These are phyloP conservation scores for Acacia acuminata DNA, from an alignment of 306 rosid species.

Conservation along the genomic window DNA sequence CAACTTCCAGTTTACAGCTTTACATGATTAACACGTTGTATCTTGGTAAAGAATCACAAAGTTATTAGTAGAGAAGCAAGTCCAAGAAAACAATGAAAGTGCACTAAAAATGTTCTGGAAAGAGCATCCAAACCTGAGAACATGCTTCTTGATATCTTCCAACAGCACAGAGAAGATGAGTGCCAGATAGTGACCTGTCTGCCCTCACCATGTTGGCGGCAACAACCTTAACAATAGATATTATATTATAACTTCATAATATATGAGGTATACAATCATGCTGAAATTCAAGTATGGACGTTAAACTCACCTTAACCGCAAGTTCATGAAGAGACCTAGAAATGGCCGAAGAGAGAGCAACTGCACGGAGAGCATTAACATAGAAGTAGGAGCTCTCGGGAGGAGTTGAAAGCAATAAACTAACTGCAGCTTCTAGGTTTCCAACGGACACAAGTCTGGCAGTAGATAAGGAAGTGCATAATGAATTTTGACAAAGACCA, in stretches of 20 bases:
- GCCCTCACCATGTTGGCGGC: constrained; percentile 99
- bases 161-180: constrained; percentile 98
- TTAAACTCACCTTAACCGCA: constrained; percentile 88
- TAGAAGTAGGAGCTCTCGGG: constrained; percentile 96
- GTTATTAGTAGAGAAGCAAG: not conserved
- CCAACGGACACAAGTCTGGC: constrained; percentile 90
- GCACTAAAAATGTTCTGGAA: not conserved
- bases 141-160: constrained; percentile 99
- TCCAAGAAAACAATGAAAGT: not conserved
- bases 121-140: constrained; percentile 77
- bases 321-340: constrained; percentile 94
- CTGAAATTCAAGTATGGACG: constrained; percentile 25
- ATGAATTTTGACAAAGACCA: not conserved
- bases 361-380: constrained; percentile 93
- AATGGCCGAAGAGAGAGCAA: constrained; percentile 96
- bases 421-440: constrained; percentile 93
- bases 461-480: constrained; percentile 27
- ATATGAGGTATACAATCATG: constrained; percentile 21
- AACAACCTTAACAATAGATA: constrained; percentile 65
- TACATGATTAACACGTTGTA: not conserved
- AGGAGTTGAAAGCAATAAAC: constrained; percentile 90
- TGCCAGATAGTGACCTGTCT: constrained; percentile 93
- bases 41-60: not conserved
- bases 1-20: not conserved
- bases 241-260: constrained; percentile 5